Evolutionary conservation across 2,329 filamentous ascomycete genomes (phyloP).

Genomic region (Emmonsia crescens): DNA sequence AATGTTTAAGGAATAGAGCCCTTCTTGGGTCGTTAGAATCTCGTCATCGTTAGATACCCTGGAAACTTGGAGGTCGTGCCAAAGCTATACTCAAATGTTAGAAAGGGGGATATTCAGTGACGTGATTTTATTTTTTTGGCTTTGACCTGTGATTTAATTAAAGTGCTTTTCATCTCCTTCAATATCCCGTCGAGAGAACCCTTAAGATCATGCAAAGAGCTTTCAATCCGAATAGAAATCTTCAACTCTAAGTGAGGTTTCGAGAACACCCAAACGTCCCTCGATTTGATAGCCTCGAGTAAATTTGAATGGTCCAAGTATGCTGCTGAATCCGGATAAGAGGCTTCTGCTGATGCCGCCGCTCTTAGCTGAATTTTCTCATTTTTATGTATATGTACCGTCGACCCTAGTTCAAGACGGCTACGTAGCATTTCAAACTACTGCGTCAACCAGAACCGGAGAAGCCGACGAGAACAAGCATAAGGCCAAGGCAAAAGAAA

Average conservation of each 20-base stretch:
- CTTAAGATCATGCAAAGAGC: neutral
- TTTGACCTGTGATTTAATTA: constrained; percentile 6
- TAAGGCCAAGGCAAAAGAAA: neutral
- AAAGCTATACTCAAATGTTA: neutral
- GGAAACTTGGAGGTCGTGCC: neutral
- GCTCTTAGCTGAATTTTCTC: constrained; percentile 13
- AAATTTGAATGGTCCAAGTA: neutral
- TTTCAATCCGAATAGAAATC: constrained; percentile 15
- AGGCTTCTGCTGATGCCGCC: constrained; percentile 14
- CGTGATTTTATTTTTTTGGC: constrained; percentile 18
- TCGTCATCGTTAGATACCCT: neutral
- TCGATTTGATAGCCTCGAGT: constrained; percentile 5
- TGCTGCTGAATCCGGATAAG: neutral
- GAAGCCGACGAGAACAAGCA: neutral
- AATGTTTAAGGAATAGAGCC: neutral
- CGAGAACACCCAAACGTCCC: constrained; percentile 21
- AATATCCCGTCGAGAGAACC: constrained; percentile 12
- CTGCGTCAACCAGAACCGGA: neutral
- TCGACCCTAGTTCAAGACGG: constrained; percentile 6
- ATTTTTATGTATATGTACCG: constrained; percentile 10
- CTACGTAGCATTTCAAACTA: constrained; percentile 1
- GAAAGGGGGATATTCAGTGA: neutral
- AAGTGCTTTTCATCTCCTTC: constrained; percentile 9
- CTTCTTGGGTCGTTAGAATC: neutral
- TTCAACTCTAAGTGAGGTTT: constrained; percentile 20